Conservation (phyloP, 2,329 filamentous ascomycete species). For the Aureobasidium sp. region DNA sequence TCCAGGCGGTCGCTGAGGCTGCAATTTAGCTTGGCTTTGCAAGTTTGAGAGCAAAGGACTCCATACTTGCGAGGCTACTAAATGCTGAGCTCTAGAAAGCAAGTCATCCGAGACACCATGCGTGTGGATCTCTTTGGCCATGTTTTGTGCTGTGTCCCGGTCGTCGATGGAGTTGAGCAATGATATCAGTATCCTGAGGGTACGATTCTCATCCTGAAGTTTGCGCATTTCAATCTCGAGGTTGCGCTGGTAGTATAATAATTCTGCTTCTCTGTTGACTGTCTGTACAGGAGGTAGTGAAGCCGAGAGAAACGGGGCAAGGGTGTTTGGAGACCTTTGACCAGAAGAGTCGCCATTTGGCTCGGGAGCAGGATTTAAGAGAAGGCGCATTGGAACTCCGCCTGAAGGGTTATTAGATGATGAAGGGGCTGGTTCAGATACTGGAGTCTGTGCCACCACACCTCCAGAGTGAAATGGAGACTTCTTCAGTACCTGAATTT, state of each 20-base stretch:
- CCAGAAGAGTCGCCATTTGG: neutral
- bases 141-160: neutral
- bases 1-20: neutral
- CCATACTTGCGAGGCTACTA: neutral
- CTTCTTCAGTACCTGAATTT: neutral
- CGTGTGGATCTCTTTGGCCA: neutral
- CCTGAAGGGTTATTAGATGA: neutral
- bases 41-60: neutral
- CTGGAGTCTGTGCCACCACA: too few relatives aligned
- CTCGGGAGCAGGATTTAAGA: neutral
- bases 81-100: neutral
- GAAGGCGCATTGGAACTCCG: slow-evolving; percentile 1
- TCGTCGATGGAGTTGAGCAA: neutral
- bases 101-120: neutral
- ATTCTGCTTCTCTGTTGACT: neutral
- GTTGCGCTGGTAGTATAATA: neutral
- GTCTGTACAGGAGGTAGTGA: neutral
- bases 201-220: neutral
- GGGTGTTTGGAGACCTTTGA: neutral
- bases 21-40: neutral
- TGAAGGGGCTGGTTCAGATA: neutral
- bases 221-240: neutral
- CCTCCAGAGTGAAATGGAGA: neutral
- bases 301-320: neutral
- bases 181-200: neutral